These are phyloP conservation scores for Tylopilus felleus DNA, from an alignment of 768 basidiomycete species.

Conservation along the genomic window DNA sequence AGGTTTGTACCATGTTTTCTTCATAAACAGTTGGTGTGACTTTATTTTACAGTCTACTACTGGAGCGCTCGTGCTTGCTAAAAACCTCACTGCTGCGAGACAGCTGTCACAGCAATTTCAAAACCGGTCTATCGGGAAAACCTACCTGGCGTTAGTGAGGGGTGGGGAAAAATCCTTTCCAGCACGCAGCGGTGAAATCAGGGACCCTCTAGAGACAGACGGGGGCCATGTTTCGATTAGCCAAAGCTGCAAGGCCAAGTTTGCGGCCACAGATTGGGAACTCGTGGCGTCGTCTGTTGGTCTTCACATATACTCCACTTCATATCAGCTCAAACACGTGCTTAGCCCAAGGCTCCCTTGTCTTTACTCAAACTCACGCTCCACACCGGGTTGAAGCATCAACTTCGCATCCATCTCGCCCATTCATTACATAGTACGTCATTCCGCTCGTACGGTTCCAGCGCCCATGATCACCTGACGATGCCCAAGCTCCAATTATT, in stretches of 20 bases:
- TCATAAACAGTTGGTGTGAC: too few relatives aligned
- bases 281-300: conserved; percentile 56
- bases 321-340: conserved; percentile 26
- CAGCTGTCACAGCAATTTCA: conserved; percentile 57
- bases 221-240: conserved; percentile 42
- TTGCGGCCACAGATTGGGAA: conserved; percentile 51
- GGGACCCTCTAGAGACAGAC: conserved; percentile 38
- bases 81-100: conserved; percentile 39
- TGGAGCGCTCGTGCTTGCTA: conserved; percentile 57
- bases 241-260: conserved; percentile 29
- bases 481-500: conserved; percentile 55
- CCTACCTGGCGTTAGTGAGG: conserved; percentile 62
- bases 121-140: conserved; percentile 46
- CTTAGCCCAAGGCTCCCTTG: conserved; percentile 42
- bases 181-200: conserved; percentile 40
- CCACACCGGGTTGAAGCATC: conserved; percentile 66
- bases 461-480: conserved; percentile 8
- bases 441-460: not conserved
- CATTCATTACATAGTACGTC: conserved; percentile 45
- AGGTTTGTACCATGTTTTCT: conserved; percentile 36
- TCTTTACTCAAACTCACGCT: conserved; percentile 55
- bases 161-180: conserved; percentile 48
- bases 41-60: conserved; percentile 50
- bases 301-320: conserved; percentile 16
- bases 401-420: conserved; percentile 64